phyloP scores from a whole-genome alignment of 2,329 filamentous ascomycete genomes.

The Parastagonospora avenae region DNA sequence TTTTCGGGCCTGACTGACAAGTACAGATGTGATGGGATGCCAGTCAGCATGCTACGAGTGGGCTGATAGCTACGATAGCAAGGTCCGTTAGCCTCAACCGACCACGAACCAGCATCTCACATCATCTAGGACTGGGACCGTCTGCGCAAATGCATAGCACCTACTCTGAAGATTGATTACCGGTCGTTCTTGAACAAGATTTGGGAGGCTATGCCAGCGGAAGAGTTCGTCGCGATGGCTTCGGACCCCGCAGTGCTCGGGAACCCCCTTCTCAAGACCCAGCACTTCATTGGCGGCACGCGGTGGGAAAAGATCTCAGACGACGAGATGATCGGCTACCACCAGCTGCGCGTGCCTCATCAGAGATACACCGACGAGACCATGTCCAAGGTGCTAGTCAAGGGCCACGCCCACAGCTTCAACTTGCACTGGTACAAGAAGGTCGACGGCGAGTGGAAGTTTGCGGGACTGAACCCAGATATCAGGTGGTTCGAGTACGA shows the following conservation, averaged over 20 bases:
- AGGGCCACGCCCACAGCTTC: constrained; percentile 62
- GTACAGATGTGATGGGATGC: constrained; percentile 56
- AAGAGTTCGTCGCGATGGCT: constrained; percentile 59
- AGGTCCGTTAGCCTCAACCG: constrained; percentile 42
- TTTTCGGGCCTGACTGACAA: constrained; percentile 16
- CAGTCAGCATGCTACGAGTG: constrained; percentile 62
- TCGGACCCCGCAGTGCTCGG: constrained; percentile 60
- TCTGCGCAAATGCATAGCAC: constrained; percentile 66
- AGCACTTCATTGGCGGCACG: constrained; percentile 62
- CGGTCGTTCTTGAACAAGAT: constrained; percentile 59
- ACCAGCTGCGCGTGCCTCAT: constrained; percentile 64
- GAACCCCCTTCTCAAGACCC: constrained; percentile 59
- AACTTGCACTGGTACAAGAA: constrained; percentile 62
- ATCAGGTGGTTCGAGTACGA: constrained; percentile 63
- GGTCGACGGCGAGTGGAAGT: constrained; percentile 64
- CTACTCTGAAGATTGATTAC: constrained; percentile 72
- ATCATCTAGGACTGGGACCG: constrained; percentile 60
- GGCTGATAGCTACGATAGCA: constrained; percentile 70
- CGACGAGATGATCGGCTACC: constrained; percentile 57
- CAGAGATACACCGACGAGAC: constrained; percentile 59
- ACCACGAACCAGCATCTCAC: constrained; percentile 1
- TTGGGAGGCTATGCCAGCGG: constrained; percentile 62
- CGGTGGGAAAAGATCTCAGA: constrained; percentile 58
- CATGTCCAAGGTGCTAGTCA: constrained; percentile 54
- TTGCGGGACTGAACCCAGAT: constrained; percentile 60